Evolutionary conservation across 768 basidiomycete species (phyloP), one percentile per base, ranked within the genome.

Genomic region (Tricholomella constricta): DNA sequence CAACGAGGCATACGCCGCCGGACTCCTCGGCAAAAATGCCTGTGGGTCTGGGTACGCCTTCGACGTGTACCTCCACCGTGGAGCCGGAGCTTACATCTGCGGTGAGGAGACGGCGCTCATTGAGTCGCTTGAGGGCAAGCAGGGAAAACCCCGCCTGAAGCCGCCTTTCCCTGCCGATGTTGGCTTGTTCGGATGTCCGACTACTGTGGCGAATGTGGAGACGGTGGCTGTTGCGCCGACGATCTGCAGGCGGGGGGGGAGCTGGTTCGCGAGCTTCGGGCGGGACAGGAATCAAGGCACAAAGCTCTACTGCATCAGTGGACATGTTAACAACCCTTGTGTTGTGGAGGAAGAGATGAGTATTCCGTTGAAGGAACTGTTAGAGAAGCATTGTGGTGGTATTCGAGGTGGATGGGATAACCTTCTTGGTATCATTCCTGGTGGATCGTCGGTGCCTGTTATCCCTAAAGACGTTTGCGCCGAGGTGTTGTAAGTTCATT

Each of bases 321-420:
- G 96, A 0, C 96, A 98, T 63, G 96, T 98, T 61, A 98, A 98
- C 75, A 97, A 96, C 71, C 96, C 96, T 1, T 96, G 92, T 67
- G 94, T 97, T 17, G 83, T 99, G 22, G 96, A 99, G 76, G 96
- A 99, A 72, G 96, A 98, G 78, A 99, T 98, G 96, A 91, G 90
- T 58, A 98, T 98, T 44, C 94, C 95, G 8, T 71, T 98, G 58
- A 87, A 88, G 71, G 96, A 99, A 43, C 78, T 98, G 48, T 71
- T 99, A 47, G 96, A 98, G 72, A 96, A 94, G 75, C 96, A 99
- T 71, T 96, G 94, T 65, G 96, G 96, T 19, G 96, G 96, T 64
- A 85, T 99, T 36, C 74, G 77, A 31, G 96, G 96, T 50, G 96
- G 96, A 8, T 99, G 96, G 96, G 87, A 95, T 64, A 98, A 99